Evolutionary conservation across 345 rosid species (phyloP), one percentile per base, ranked within the genome.

Genomic region (Firmiana major): DNA sequence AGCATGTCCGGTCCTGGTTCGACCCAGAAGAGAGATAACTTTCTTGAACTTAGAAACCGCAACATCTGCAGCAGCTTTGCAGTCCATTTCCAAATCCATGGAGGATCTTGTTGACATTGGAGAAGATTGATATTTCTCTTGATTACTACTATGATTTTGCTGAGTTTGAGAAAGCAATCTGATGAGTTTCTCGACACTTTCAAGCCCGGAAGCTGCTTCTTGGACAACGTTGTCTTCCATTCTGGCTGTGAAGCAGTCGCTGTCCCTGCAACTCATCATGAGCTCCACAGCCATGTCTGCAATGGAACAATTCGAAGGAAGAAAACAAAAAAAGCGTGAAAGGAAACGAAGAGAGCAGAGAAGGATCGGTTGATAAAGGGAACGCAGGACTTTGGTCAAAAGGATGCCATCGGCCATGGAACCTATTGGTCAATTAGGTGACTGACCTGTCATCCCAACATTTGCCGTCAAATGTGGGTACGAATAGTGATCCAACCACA

Each of bases 1-100:
- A 58, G 99, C 99, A 58, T 93, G 99, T 19, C 99, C 99, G 74
- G 93, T 93, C 73, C 93, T 78, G 63, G 87, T 88, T 34, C 94
- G 92, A 74, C 90, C 94, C 76, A 94, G 83, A n/a, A 92, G 92
- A 66, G 99, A 93, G 53, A 96, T 92, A 7, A 93, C 95, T 63
- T 83, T 89, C 79, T 83, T 88, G 85, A 96, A 96, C 89, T 92
- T 92, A 0, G 95, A 88, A 63, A 96, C 97, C 54, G 98, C 92
- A 22, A 77, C 87, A 57, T 92, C 95, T 0, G 97, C 90, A 6
- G 87, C 89, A 1, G 82, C 85, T 5, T 82, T 82, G 86, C 85
- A 91, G 77, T 88, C 97, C 24, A 74, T 77, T 59, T 84, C 92
- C 7, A 88, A 81, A 74, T 92, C 91, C 24, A 83, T 16, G 74